These are phyloP conservation scores for Mycena haematopus DNA, from an alignment of 768 basidiomycete species.

Conservation along the genomic window DNA sequence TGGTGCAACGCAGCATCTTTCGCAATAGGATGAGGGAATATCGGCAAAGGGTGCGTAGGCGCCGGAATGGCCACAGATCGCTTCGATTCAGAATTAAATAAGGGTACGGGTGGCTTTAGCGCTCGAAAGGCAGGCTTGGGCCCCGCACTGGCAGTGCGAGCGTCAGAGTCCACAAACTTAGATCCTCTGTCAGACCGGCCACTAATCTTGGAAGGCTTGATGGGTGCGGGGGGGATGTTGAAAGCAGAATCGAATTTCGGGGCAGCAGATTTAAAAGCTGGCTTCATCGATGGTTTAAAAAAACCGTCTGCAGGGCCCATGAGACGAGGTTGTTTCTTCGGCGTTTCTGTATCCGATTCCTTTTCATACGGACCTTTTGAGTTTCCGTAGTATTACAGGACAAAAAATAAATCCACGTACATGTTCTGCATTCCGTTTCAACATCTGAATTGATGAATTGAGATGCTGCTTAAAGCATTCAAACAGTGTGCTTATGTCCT, in stretches of 20 bases:
- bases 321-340: conserved; percentile 22
- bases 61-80: not conserved
- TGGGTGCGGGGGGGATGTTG: not conserved
- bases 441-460: conserved; percentile 1
- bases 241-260: conserved; percentile 28
- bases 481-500: not conserved
- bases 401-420: not conserved
- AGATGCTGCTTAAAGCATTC: not conserved
- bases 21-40: conserved; percentile 12
- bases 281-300: conserved; percentile 10
- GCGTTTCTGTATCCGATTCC: conserved; percentile 17
- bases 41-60: conserved; percentile 14
- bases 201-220: conserved; percentile 11
- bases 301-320: conserved; percentile 28
- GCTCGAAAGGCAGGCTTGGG: conserved; percentile 17
- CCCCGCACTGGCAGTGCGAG: not conserved
- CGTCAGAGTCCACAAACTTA: conserved; percentile 6
- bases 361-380: not conserved
- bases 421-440: conserved; percentile 18
- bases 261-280: conserved; percentile 5
- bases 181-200: not conserved
- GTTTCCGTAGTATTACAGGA: not conserved
- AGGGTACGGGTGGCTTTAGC: conserved; percentile 25
- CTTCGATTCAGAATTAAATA: conserved; percentile 15
- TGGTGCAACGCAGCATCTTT: conserved; percentile 19